phyloP scores from a whole-genome alignment of 2,329 filamentous ascomycete species.

The Laburnicola sp. region DNA sequence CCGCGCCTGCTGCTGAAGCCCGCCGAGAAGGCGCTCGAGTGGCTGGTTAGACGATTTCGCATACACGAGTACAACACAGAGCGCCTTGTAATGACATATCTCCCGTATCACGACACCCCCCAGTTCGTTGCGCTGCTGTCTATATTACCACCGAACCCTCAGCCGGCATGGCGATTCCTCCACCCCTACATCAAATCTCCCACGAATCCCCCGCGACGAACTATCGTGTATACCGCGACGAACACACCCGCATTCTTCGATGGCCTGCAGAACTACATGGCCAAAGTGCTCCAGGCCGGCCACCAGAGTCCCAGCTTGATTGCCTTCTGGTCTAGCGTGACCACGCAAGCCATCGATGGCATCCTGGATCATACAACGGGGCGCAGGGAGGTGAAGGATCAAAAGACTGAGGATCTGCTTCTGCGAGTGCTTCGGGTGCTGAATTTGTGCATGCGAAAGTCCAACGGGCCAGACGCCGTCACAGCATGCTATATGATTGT shows the following conservation, averaged over 20 bases:
- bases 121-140: constrained; percentile 85
- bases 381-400: constrained; percentile 71
- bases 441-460: constrained; percentile 75
- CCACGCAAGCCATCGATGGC: constrained; percentile 80
- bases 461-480: constrained; percentile 75
- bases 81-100: constrained; percentile 77
- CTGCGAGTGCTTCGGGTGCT: constrained; percentile 70
- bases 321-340: constrained; percentile 88
- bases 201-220: constrained; percentile 74
- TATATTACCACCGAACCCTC: constrained; percentile 76
- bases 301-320: constrained; percentile 77
- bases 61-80: constrained; percentile 89
- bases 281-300: constrained; percentile 70
- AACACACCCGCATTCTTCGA: constrained; percentile 77
- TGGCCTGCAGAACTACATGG: constrained; percentile 74
- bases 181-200: constrained; percentile 81
- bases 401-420: constrained; percentile 78
- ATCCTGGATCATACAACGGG: constrained; percentile 80
- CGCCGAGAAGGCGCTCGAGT: constrained; percentile 89
- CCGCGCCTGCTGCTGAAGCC: constrained; percentile 80
- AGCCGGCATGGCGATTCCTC: constrained; percentile 78
- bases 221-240: constrained; percentile 80
- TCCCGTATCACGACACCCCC: constrained; percentile 87
- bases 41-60: constrained; percentile 87
- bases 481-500: constrained; percentile 91